A percentile compares a stretch with the other conserved stretches of the same genome.
These are phyloP conservation scores for Akanthomyces lecanii DNA, from an alignment of 2,329 filamentous ascomycete genomes.

Conservation along the genomic window DNA sequence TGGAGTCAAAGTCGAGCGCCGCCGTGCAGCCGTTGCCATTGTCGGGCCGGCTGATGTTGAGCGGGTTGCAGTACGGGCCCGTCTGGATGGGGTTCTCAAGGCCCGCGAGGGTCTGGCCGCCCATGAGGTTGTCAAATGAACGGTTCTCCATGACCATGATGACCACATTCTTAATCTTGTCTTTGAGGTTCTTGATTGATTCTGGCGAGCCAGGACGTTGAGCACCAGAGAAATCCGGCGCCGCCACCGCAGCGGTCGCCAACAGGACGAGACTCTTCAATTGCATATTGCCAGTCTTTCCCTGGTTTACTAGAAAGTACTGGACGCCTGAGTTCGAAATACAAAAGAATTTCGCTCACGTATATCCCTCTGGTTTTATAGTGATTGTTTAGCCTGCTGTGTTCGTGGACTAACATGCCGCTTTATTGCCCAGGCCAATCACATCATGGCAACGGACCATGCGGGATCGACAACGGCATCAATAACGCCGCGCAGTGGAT, in stretches of 20 bases:
- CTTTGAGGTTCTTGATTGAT: slow-evolving; percentile 26
- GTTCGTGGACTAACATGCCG: not conserved
- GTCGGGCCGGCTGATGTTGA: slow-evolving; percentile 28
- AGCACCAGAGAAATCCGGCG: not conserved
- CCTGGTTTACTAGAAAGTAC: too few species aligned
- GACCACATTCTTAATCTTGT: slow-evolving; percentile 45
- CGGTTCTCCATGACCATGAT: slow-evolving; percentile 44
- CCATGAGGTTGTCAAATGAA: slow-evolving; percentile 41
- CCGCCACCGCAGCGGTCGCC: not conserved
- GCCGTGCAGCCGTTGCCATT: slow-evolving; percentile 26
- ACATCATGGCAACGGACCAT: not conserved
- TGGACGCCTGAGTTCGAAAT: too few species aligned
- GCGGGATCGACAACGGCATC: slow-evolving; percentile 1
- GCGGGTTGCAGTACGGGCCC: slow-evolving; percentile 39
- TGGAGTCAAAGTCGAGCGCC: slow-evolving; percentile 37
- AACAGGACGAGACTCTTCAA: not conserved
- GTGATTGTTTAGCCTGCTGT: not conserved
- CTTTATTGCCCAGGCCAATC: slow-evolving; percentile 2
- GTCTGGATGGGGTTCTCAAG: slow-evolving; percentile 40
- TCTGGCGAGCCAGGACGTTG: slow-evolving; percentile 14
- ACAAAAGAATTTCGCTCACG: not conserved
- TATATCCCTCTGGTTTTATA: not conserved
- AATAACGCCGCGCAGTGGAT: slow-evolving; percentile 3
- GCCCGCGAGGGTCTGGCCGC: slow-evolving; percentile 35
- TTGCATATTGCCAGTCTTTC: slow-evolving; percentile 5